Evolutionary conservation across 345 rosid species (phyloP).

Genomic region (Pistacia atlantica): DNA sequence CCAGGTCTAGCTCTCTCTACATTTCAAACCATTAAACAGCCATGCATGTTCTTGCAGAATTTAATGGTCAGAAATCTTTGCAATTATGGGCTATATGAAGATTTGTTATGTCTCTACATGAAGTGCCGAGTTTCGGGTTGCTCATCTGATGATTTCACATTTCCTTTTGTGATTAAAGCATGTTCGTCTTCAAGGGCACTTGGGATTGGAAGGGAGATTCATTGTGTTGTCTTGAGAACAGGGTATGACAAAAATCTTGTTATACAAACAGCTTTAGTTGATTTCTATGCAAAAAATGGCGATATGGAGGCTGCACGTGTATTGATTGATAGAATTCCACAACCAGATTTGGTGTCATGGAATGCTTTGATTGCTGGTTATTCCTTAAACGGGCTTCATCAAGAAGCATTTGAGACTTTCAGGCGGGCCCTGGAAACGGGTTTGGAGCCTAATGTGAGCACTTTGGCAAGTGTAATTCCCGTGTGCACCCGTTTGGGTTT

Average conservation of each 20-base stretch:
- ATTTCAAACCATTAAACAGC: slow-evolving; percentile 25
- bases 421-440: slow-evolving; percentile 24
- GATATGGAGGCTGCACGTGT: slow-evolving; percentile 30
- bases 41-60: slow-evolving; percentile 33
- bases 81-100: slow-evolving; percentile 33
- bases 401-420: slow-evolving; percentile 37
- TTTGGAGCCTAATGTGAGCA: slow-evolving; percentile 44
- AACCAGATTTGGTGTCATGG: slow-evolving; percentile 54
- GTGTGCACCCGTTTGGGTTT: slow-evolving; percentile 40
- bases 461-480: slow-evolving; percentile 46
- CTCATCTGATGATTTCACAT: slow-evolving; percentile 40
- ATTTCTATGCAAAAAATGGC: slow-evolving; percentile 49
- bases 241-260: slow-evolving; percentile 43
- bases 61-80: slow-evolving; percentile 42
- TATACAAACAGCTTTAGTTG: slow-evolving; percentile 46
- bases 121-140: slow-evolving; percentile 34
- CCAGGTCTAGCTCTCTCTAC: slow-evolving; percentile 38
- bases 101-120: slow-evolving; percentile 34
- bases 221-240: slow-evolving; percentile 44
- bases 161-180: slow-evolving; percentile 54
- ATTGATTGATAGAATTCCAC: slow-evolving; percentile 35
- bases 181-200: slow-evolving; percentile 37
- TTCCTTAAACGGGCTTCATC: slow-evolving; percentile 39
- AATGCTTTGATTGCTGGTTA: slow-evolving; percentile 55
- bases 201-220: slow-evolving; percentile 37